Evolutionary conservation across 2,329 filamentous ascomycete species (phyloP).

Genomic region (Penicillium sp.): DNA sequence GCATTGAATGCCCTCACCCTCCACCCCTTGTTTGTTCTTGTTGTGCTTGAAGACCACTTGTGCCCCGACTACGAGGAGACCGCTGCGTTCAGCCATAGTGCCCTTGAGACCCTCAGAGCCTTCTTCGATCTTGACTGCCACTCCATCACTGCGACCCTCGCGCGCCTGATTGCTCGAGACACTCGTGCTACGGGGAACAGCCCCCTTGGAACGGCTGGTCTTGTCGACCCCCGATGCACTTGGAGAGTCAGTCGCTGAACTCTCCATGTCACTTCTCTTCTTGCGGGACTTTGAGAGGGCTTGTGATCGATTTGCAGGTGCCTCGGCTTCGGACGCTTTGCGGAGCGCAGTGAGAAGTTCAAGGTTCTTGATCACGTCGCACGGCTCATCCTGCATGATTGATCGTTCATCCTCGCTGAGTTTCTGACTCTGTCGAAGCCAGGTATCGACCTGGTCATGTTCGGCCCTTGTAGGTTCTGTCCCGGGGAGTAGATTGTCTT

Average conservation of each 20-base stretch:
- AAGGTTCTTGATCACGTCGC: slow-evolving; percentile 51
- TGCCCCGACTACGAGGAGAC: slow-evolving; percentile 46
- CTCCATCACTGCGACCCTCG: slow-evolving; percentile 38
- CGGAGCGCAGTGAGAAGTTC: slow-evolving; percentile 50
- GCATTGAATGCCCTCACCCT: slow-evolving; percentile 65
- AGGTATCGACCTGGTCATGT: slow-evolving; percentile 45
- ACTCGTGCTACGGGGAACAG: slow-evolving; percentile 41
- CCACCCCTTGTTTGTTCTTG: slow-evolving; percentile 51
- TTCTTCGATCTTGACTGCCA: slow-evolving; percentile 45
- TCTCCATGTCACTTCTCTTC: slow-evolving; percentile 46
- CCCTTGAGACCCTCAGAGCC: slow-evolving; percentile 44
- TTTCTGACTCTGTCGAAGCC: slow-evolving; percentile 48
- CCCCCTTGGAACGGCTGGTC: slow-evolving; percentile 44
- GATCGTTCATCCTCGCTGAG: slow-evolving; percentile 50
- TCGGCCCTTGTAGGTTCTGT: slow-evolving; percentile 40
- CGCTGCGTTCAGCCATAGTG: slow-evolving; percentile 44
- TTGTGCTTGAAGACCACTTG: slow-evolving; percentile 53
- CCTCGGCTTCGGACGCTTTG: slow-evolving; percentile 48
- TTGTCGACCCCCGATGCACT: slow-evolving; percentile 46
- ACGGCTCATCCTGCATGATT: slow-evolving; percentile 49
- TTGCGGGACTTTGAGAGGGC: slow-evolving; percentile 46
- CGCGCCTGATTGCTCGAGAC: slow-evolving; percentile 43
- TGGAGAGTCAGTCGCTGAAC: slow-evolving; percentile 46
- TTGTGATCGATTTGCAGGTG: slow-evolving; percentile 37
- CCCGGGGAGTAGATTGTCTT: slow-evolving; percentile 5